phyloP scores from a whole-genome alignment of 2,329 filamentous ascomycete species.

The Ambrosiella beaveri region DNA sequence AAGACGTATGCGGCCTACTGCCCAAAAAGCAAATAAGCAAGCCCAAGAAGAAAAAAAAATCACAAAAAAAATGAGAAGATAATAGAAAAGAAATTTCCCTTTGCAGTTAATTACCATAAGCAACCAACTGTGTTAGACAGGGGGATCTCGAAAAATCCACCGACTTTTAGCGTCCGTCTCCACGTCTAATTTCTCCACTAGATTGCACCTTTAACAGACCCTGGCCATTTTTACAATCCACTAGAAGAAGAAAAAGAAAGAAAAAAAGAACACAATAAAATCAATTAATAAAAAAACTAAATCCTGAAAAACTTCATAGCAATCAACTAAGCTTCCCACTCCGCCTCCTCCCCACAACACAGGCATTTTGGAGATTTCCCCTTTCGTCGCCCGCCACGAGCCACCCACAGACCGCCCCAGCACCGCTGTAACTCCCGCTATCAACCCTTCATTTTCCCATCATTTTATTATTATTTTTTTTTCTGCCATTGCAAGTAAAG shows the following conservation, averaged over 20 bases:
- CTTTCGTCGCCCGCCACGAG: background rate
- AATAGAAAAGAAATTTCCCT: background rate
- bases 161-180: background rate
- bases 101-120: no score
- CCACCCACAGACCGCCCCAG: background rate
- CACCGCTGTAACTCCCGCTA: background rate
- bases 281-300: background rate
- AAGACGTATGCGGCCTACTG: constrained; percentile 3
- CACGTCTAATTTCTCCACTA: background rate
- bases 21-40: background rate
- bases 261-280: constrained; percentile 1
- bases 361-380: background rate
- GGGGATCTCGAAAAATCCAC: no score
- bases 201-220: background rate
- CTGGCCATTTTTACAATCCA: background rate
- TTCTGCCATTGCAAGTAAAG: background rate
- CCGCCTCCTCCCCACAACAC: background rate
- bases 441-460: background rate
- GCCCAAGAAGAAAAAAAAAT: background rate
- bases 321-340: background rate
- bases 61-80: background rate
- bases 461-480: background rate
- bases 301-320: background rate
- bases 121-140: no score
- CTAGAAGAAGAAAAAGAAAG: background rate